Evolutionary conservation across 176 grass and related monocot genomes (phyloP), one percentile per base, ranked within the genome.

Genomic region (Canna indica): DNA sequence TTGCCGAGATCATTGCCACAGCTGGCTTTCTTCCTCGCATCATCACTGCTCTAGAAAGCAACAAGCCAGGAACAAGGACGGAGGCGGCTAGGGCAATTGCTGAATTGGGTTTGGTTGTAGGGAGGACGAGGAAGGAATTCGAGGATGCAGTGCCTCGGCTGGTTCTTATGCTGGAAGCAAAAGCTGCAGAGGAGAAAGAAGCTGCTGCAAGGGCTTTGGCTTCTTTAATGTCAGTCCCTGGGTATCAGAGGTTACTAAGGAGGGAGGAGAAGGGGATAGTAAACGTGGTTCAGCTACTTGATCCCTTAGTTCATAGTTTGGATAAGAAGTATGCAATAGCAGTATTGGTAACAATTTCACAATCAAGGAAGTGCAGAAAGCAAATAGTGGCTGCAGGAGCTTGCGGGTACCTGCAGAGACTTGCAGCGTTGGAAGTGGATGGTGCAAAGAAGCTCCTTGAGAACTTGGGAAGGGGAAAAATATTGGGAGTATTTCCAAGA

Each of bases 401-500:
- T 48, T 96, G 92, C 29, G 88, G 81, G 27, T 96, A 81, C 77
- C 63, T 96, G 73, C 85, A 78, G 67, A 69, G 81, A 25, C 81
- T 77, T 66, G 30, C 81, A n/a, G 73, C 28, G 2, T 74, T 78
- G 11, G 85, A 96, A 77, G 81, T 91, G 8, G 88, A 91, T 1
- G 91, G 85, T 7, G 92, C 92, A 20, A 96, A 91, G 81, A 82
- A 76, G 24, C 86, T 96, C 67, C 77, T 81, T 59, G 92, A 89
- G 70, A 84, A 71, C 66, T 78, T 96, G 0, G 79, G 85, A 13
- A 84, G 84, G 42, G 92, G 92, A 34, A 89, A 84, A 47, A 88
- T 96, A 75, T 79, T 91, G 45, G 88, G 88, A 47, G 92, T 96
- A 34, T 91, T 96, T 69, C 92, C 92, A 20, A 73, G 92, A 47